Evolutionary conservation across 257 asterid species (phyloP), one percentile per base, ranked within the genome.

Genomic region (Hygrophila difformis): DNA sequence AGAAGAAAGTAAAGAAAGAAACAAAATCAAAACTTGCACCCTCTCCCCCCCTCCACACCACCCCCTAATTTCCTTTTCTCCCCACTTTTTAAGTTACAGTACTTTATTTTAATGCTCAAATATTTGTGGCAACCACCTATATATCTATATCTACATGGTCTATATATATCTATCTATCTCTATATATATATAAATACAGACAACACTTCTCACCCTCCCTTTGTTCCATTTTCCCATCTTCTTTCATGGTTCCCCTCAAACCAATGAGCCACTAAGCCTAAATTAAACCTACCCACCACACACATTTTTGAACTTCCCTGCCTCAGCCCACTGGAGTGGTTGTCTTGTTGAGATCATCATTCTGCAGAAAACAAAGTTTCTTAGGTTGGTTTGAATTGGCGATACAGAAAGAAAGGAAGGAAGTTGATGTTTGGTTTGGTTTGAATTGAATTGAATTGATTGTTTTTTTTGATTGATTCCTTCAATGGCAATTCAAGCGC

Each of bases 401-500:
- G 5, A 35, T 2, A 24, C 3, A 24, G 13, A 35, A 35, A 35
- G 39, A 31, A 40, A 19, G 2, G 31, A 17, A 28, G 35, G 36
- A 49, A 26, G 12, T 47, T 16, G 47, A 24, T 22, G 64, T 24
- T 42, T 35, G 55, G 54, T 33, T n/a, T n/a, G n/a, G 24, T 16
- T 20, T 17, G 16, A 23, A 19, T 8, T 2, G 7, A 44, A 3
- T 0, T 46, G n/a, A 44, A 16, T 5, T 2, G 0, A 19, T 18
- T 49, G 10, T 37, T 18, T 12, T 3, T 26, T 26, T 26, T 26
- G 8, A 9, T 33, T 1, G 11, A 12, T 35, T 62, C 10, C 10
- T 5, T 33, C 18, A 46, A 79, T 78, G 96, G 93, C 92, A 17
- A 69, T 85, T 65, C 79, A 73, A 69, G 75, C 93, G 0, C 84